These are phyloP conservation scores for sorghum (Sorghum bicolor) DNA, from an alignment of 176 grass and related monocot genomes.

Conservation along the genomic window Sorghum_bicolor_NCBIv3 NC_012877.2:61323001-61323500, in stretches of 20 bases:
- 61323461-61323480: conserved; percentile 84
- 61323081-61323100: neutral
- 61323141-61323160: neutral
- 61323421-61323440: conserved; percentile 71
- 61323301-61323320: conserved; percentile 66
- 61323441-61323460: conserved; percentile 74
- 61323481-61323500: conserved; percentile 63
- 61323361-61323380: neutral
- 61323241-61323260: neutral
- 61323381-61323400: neutral
- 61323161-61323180: neutral
- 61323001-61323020: neutral
- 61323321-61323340: conserved; percentile 81
- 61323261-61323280: conserved; percentile 91
- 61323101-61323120: neutral
- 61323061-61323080: neutral
- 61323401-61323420: neutral
- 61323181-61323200: neutral
- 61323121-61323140: neutral
- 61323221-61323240: neutral
- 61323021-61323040: neutral
- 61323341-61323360: conserved; percentile 77
- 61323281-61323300: conserved; percentile 72
- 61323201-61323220: neutral
- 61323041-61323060: neutral